Percentiles rank a stretch among this genome's conserved stretches.
phyloP scores from a whole-genome alignment of 345 rosid genomes.

The Euphorbia peplus region DNA sequence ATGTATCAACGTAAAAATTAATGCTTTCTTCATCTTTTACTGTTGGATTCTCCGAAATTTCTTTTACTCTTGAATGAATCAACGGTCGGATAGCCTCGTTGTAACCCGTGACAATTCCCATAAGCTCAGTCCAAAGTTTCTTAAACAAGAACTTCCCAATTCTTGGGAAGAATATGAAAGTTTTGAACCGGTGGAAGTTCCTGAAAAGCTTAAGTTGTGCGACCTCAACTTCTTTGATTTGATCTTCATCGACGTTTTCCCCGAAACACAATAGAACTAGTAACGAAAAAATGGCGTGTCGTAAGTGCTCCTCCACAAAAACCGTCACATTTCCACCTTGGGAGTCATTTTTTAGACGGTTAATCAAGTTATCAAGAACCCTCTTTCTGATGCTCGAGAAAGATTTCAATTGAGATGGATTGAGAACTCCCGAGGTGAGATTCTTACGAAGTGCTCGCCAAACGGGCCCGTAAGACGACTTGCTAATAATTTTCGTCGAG shows the following conservation, averaged over 20 bases:
- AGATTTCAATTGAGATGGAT: constrained; percentile 1
- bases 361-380: neutral
- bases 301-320: neutral
- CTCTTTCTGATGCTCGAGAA: constrained; percentile 1
- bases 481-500: constrained; percentile 1
- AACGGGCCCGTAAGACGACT: constrained; percentile 10
- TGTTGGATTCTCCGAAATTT: neutral
- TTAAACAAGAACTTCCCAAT: constrained; percentile 8
- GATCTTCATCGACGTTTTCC: neutral
- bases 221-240: neutral
- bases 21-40: neutral
- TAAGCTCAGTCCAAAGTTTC: constrained; percentile 2
- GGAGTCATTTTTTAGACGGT: neutral
- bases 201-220: constrained; percentile 6
- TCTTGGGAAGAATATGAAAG: constrained; percentile 4
- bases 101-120: neutral
- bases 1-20: constrained; percentile 10
- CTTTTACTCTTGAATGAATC: neutral
- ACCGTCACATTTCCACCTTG: neutral
- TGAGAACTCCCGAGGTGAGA: constrained; percentile 16
- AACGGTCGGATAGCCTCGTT: neutral
- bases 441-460: constrained; percentile 22
- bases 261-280: constrained; percentile 3
- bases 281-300: neutral
- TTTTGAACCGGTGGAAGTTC: neutral